Percentiles rank a stretch among this genome's conserved stretches.
Conservation (phyloP, 805 yeast genomes). For the Candida xyloterini region DNA sequence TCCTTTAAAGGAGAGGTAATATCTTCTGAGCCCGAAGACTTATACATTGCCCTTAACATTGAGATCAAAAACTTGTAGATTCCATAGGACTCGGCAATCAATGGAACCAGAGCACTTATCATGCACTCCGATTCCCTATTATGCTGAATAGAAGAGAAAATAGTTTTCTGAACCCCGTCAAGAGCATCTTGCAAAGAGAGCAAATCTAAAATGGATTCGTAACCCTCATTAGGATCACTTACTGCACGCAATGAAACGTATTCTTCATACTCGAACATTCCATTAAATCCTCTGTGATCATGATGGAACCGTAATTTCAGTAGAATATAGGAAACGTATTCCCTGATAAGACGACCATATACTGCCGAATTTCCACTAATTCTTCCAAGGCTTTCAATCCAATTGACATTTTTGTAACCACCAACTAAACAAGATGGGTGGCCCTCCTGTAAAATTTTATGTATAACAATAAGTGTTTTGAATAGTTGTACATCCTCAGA, state of each 20-base stretch:
- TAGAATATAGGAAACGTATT: constrained; percentile 67
- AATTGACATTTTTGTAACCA: constrained; percentile 73
- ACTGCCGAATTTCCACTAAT: constrained; percentile 43
- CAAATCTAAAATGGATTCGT: constrained; percentile 80
- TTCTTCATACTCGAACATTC: constrained; percentile 94
- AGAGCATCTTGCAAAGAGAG: constrained; percentile 82
- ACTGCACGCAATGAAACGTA: constrained; percentile 83
- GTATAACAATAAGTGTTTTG: constrained; percentile 80
- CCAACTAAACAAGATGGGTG: constrained; percentile 81
- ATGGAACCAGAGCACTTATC: constrained; percentile 82
- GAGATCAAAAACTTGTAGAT: constrained; percentile 85
- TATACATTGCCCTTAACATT: constrained; percentile 86
- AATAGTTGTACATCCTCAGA: constrained; percentile 80
- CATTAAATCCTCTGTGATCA: constrained; percentile 85
- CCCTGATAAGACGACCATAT: constrained; percentile 72
- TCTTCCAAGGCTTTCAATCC: constrained; percentile 71
- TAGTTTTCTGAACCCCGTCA: constrained; percentile 71
- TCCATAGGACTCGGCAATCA: constrained; percentile 89
- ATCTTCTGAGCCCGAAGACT: constrained; percentile 67
- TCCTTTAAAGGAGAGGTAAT: constrained; percentile 72
- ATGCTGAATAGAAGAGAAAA: constrained; percentile 64
- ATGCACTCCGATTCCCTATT: constrained; percentile 67
- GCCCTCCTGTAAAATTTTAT: constrained; percentile 97
- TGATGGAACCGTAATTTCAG: constrained; percentile 80
- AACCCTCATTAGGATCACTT: constrained; percentile 94